Evolutionary conservation across 148 eudicot genomes (phyloP).

Genomic region (Limonium bicolor): DNA sequence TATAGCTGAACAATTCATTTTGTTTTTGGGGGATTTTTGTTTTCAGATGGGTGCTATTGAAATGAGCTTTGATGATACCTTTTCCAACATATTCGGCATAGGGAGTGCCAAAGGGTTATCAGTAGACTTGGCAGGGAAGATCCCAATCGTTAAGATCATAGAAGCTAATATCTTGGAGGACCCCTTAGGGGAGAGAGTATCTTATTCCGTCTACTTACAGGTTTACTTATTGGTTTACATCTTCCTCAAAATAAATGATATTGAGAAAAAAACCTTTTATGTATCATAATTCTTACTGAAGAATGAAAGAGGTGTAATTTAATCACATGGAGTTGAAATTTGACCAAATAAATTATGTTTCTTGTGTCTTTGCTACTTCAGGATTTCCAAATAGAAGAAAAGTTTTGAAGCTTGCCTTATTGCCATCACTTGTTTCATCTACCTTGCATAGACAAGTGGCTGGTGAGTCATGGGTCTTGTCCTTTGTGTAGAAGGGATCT

Average conservation of each 20-base stretch:
- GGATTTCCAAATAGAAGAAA: constrained; percentile 87
- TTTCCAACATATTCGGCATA: constrained; percentile 61
- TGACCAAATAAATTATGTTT: background rate
- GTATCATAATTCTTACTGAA: too few relatives aligned
- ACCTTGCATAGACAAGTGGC: constrained; percentile 94
- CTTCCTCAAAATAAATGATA: background rate
- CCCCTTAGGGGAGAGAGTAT: constrained; percentile 63
- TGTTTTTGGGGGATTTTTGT: background rate
- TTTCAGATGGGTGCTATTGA: constrained; percentile 84
- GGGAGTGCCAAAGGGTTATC: constrained; percentile 69
- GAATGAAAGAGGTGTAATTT: too few relatives aligned
- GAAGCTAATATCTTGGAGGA: constrained; percentile 40
- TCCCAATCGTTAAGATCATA: constrained; percentile 74
- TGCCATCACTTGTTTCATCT: constrained; percentile 92
- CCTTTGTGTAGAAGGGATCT: constrained; percentile 90
- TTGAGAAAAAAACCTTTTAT: too few relatives aligned
- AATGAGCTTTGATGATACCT: constrained; percentile 53
- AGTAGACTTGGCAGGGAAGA: constrained; percentile 61
- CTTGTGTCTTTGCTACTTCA: constrained; percentile 4
- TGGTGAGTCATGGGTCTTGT: constrained; percentile 83
- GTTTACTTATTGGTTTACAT: constrained; percentile 10
- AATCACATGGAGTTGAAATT: background rate
- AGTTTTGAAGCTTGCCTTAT: constrained; percentile 65
- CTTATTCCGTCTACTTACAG: constrained; percentile 95
- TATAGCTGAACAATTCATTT: background rate